These are phyloP conservation scores for Daldinia eschscholtzii DNA, from an alignment of 2,329 filamentous ascomycete genomes.

Conservation along the genomic window DNA sequence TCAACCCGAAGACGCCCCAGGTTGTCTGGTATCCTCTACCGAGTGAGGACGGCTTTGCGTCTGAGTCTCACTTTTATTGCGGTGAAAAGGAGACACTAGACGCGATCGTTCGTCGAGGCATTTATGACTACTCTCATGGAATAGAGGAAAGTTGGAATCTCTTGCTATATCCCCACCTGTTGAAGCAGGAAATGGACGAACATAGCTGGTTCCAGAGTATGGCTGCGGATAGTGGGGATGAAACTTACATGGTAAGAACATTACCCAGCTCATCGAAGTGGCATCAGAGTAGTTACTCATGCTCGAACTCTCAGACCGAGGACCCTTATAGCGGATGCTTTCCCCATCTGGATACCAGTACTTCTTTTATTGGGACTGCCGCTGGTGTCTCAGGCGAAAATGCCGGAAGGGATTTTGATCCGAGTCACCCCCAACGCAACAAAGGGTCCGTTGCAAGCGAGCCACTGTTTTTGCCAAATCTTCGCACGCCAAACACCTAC, in stretches of 20 bases:
- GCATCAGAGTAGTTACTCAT: constrained; percentile 38
- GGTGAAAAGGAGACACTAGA: constrained; percentile 30
- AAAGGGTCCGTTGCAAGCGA: constrained; percentile 49
- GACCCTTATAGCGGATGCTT: constrained; percentile 40
- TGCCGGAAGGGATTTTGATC: constrained; percentile 47
- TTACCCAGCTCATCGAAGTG: constrained; percentile 26
- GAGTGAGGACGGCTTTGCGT: constrained; percentile 33
- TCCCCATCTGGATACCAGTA: constrained; percentile 35
- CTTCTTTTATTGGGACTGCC: constrained; percentile 44
- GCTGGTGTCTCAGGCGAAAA: constrained; percentile 50
- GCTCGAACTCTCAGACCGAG: constrained; percentile 41
- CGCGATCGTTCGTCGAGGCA: constrained; percentile 13
- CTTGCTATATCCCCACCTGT: constrained; percentile 42
- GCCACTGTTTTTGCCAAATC: constrained; percentile 44
- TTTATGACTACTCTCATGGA: constrained; percentile 6
- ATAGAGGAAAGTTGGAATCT: constrained; percentile 24
- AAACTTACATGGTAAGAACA: constrained; percentile 45
- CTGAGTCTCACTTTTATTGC: constrained; percentile 44
- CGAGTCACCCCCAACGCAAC: constrained; percentile 50
- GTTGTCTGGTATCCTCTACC: constrained; percentile 41
- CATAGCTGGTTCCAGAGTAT: constrained; percentile 43
- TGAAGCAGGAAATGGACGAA: constrained; percentile 45
- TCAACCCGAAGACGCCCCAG: constrained; percentile 42
- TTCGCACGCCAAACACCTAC: constrained; percentile 48
- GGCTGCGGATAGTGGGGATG: constrained; percentile 46